These are phyloP conservation scores for Solanum chmielewskii DNA, from an alignment of 257 asterid genomes.

Conservation along the genomic window DNA sequence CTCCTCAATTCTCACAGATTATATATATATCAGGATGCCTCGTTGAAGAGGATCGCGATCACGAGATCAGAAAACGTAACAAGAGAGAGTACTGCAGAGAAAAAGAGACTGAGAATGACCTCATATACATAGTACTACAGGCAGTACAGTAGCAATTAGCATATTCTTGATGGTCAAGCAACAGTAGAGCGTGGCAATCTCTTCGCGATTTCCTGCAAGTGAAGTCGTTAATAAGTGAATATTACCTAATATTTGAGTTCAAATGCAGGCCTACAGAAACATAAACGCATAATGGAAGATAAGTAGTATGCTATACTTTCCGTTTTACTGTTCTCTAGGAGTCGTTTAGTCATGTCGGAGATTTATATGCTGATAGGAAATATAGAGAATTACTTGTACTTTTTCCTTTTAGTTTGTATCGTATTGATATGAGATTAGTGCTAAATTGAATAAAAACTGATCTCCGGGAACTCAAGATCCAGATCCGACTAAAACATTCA, in stretches of 20 bases:
- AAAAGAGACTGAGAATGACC: background rate
- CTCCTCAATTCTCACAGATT: background rate
- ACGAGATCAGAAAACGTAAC: background rate
- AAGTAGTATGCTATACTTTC: background rate
- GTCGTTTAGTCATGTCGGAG: background rate
- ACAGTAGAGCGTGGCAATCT: constrained; percentile 67
- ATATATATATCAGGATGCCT: background rate
- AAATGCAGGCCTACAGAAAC: background rate
- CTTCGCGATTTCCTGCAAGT: constrained; percentile 67
- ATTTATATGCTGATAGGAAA: background rate
- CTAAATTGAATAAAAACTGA: background rate
- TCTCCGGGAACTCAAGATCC: background rate
- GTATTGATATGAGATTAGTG: background rate
- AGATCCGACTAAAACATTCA: background rate
- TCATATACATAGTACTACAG: constrained; percentile 35
- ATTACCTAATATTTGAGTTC: background rate
- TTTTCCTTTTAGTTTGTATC: background rate
- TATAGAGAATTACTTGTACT: background rate
- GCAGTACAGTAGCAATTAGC: constrained; percentile 13
- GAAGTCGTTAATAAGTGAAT: background rate
- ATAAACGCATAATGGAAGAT: background rate
- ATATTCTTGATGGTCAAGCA: constrained; percentile 18
- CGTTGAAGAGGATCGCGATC: background rate
- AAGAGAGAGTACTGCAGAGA: background rate
- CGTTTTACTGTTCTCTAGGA: background rate